Evolutionary conservation across 1,139 yeast genomes (phyloP), one percentile per base, ranked within the genome.

Genomic region (Geotrichum reessii): DNA sequence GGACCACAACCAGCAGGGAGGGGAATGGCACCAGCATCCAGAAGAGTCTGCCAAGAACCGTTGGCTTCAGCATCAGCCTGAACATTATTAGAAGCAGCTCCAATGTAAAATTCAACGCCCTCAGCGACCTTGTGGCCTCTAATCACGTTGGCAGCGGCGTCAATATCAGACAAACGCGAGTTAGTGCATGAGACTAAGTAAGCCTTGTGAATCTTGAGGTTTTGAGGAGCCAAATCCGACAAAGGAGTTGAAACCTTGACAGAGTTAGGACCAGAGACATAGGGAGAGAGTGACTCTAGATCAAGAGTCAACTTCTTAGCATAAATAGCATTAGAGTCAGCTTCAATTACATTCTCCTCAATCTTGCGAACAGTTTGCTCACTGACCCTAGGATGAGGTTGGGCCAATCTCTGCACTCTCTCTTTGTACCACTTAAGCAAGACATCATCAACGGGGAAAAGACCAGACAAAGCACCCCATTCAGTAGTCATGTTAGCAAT

Each of bases 1-100:
- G 99, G 99, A 53, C 99, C 99, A 76, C 99, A 93, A 25, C 99
- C 99, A 21, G 99, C 96, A 19, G 98, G 98, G 66, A 93, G 81
- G 44, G 97, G 92, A 67, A 78, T 88, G 59, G 97, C 96, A 56
- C 99, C 99, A 14, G 98, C 96, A 58, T 86, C 93, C 50, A 93
- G 69, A 58, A 95, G 80, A 40, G 83, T 84, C 68, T 91, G 81
- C 99, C 99, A 95, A 12, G 95, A 95, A 61, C 99, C 99, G 55
- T 75, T 77, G 50, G 83, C 81, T 75, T 88, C 96, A 52, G 99
- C 98, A 66, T 91, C 97, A 64, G 82, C 81, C 76, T 93, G 97
- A 46, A 95, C 97, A 66, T 84, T 83, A 3, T 95, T 86, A 1
- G 97, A 91, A 1, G 99, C 99, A 52, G 99, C 98, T 55, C 98